Evolutionary conservation across 306 rosid species (phyloP), one percentile per base, ranked within the genome.

Genomic region (Medicago lupulina): DNA sequence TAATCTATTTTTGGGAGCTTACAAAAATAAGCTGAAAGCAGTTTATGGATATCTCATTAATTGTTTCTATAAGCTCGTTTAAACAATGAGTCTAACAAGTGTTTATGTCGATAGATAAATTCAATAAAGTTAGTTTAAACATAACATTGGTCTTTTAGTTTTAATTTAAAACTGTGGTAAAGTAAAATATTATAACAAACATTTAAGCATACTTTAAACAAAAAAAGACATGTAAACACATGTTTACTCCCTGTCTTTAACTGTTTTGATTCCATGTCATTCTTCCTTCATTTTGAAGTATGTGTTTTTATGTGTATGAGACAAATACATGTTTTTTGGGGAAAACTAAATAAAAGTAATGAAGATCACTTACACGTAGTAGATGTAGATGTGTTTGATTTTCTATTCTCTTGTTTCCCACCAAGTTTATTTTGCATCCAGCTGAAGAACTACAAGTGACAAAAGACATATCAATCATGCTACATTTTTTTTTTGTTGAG

Each of bases 371-470:
- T 90, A 92, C 98, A 71, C 64, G 82, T 31, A 67, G 86, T 44
- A 51, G 81, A 8, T 31, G 86, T 19, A 70, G 70, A 54, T 62
- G 91, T 73, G 69, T 79, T 81, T 73, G 90, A 77, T 81, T 74
- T 90, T 80, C 81, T 88, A 79, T 47, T 84, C 64, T 85, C 96
- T 63, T 83, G 97, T 79, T 87, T 92, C 39, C 92, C 93, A 70
- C 79, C 78, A 59, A 96, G 85, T 82, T 88, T 92, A 74, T 85
- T 91, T 78, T 95, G 99, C 93, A 95, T 87, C 98, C 99, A 96
- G 65, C 91, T 71, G 72, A 96, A 84, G 78, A 96, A 89, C 99
- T 96, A 88, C 87, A 83, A 66, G 38, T 28, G 76, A 46, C 8
- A 38, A 76, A 67, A 39, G 14, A 47, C 64, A 75, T 65, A 15